Percentiles rank a stretch among this genome's conserved stretches.
These are phyloP conservation scores for Candida wancherniae DNA, from an alignment of 805 yeast genomes.

Conservation along the genomic window DNA sequence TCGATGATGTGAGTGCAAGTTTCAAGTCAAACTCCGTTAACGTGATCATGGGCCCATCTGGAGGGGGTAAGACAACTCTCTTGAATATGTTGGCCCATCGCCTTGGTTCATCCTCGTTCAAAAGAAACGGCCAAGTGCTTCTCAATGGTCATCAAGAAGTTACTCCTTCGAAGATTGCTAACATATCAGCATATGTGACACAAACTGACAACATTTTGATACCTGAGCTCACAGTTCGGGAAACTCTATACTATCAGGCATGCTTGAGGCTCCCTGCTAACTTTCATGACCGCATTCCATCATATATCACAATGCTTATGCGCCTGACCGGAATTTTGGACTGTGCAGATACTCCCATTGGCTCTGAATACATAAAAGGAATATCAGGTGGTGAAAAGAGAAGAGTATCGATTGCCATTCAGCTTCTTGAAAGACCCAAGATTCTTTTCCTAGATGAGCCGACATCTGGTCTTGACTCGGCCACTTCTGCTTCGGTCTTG, in stretches of 20 bases:
- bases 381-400: conserved; percentile 61
- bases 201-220: conserved; percentile 75
- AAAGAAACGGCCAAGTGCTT: conserved; percentile 22
- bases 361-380: conserved; percentile 35
- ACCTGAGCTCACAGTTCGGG: conserved; percentile 70
- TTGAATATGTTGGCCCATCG: conserved; percentile 62
- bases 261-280: conserved; percentile 50
- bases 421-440: conserved; percentile 66
- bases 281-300: conserved; percentile 37
- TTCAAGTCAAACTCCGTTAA: conserved; percentile 56
- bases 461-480: conserved; percentile 81
- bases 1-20: conserved; percentile 45
- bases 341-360: conserved; percentile 65
- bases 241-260: conserved; percentile 71
- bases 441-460: conserved; percentile 80
- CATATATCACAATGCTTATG: conserved; percentile 53
- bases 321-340: conserved; percentile 64
- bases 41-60: conserved; percentile 79
- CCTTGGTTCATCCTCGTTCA: conserved; percentile 24
- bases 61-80: conserved; percentile 71
- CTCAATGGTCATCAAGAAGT: conserved; percentile 26
- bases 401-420: conserved; percentile 77
- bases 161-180: conserved; percentile 21
- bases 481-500: conserved; percentile 67
- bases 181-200: conserved; percentile 65